Base-by-base conservation (phyloP, 768 basidiomycete species). In the Lactarius hatsudake region DNA sequence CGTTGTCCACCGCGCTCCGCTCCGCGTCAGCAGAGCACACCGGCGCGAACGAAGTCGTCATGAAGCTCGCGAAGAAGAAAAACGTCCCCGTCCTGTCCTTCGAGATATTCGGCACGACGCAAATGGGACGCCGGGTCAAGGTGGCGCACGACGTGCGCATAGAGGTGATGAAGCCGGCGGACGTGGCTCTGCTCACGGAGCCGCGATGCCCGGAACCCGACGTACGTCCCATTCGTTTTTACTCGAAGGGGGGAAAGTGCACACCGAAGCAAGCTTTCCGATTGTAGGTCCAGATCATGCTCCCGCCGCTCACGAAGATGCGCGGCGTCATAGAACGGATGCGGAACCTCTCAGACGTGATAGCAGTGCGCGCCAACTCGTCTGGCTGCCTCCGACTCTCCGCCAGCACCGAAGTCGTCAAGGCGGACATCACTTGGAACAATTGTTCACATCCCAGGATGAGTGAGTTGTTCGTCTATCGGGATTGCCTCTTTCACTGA, bases 61-160 rank as follows among this genome's bases (percentile, higher is more conserved):
- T 94, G 83, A 94, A 90, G 77, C 82, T 95, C 3, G 90, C 93
- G 13, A 96, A 96, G 80, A 93, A 93, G 77, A 87, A 88, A n/a
- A 87, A 90, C 57, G 86, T 87, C 45, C 90, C 92, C 0, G 84
- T 91, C 40, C 81, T 94, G 12, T 86, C 83, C 57, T 90, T 94
- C 67, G 90, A 91, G 71, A 91, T 94, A 66, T 81, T 79, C 54
- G 87, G 86, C 0, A 76, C 84, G 61, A 88, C 86, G 10, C 79
- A 86, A 23, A 80, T 84, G 32, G 90, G 90, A 6, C 80, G 86
- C 66, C 80, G 76, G 54, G 82, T 93, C 48, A 81, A 83, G 54
- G 84, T 95, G 26, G 80, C 84, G 0, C 93, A 96, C 73, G 93
- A 94, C 72, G 90, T 95, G 34, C 83, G 84, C 70, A 90, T 95